Percentiles rank a stretch among this genome's conserved stretches.
Evolutionary conservation across 768 basidiomycete species (phyloP).

Genomic region (Russula abietina): DNA sequence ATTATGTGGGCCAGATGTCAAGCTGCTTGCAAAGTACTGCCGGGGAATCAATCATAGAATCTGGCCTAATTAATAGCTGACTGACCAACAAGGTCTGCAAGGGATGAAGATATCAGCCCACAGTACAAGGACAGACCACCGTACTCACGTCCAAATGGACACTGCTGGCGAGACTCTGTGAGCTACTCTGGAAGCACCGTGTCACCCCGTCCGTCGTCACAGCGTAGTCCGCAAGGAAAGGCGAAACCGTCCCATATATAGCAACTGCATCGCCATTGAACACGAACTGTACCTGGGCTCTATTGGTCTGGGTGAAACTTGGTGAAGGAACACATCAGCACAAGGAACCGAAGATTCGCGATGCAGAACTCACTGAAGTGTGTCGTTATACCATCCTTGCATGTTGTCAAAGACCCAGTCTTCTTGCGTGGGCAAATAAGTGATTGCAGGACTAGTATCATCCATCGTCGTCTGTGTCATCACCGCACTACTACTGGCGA

Average conservation of each 20-base stretch:
- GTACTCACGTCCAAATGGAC: slow-evolving; percentile 33
- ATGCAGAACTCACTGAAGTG: slow-evolving; percentile 39
- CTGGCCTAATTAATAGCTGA: not conserved
- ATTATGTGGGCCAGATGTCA: slow-evolving; percentile 37
- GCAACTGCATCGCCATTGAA: slow-evolving; percentile 51
- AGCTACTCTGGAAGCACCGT: slow-evolving; percentile 34
- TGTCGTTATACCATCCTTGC: slow-evolving; percentile 34
- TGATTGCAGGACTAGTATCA: slow-evolving; percentile 37
- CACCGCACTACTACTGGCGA: slow-evolving; percentile 46
- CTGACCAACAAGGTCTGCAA: slow-evolving; percentile 29
- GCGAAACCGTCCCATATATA: slow-evolving; percentile 47
- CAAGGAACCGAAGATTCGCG: not conserved
- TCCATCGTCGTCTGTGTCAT: slow-evolving; percentile 31
- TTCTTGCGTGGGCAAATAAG: slow-evolving; percentile 35
- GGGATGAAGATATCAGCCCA: not conserved
- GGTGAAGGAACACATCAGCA: not conserved
- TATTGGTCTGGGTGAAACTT: slow-evolving; percentile 39
- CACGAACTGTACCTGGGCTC: slow-evolving; percentile 39
- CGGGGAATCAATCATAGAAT: not conserved
- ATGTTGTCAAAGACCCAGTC: slow-evolving; percentile 36
- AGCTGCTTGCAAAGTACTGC: slow-evolving; percentile 39
- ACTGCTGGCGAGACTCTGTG: slow-evolving; percentile 32
- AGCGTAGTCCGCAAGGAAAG: slow-evolving; percentile 45
- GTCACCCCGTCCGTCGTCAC: slow-evolving; percentile 41
- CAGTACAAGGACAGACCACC: not conserved